Conservation (phyloP, 305 asterid genomes). For the Plantago rigida region DNA sequence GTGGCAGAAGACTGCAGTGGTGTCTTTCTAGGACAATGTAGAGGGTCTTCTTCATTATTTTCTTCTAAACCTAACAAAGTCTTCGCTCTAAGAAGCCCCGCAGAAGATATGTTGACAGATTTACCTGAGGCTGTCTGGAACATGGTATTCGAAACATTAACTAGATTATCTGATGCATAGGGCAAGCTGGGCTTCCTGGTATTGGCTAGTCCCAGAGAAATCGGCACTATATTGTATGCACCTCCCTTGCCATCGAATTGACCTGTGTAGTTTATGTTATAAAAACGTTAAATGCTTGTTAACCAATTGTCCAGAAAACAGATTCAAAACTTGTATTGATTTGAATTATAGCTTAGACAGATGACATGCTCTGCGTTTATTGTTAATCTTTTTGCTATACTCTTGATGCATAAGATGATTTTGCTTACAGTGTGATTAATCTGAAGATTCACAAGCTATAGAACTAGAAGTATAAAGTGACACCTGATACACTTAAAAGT, state of each 20-base stretch:
- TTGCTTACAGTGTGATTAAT: no score
- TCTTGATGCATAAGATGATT: neutral
- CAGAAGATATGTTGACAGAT: conserved; percentile 55
- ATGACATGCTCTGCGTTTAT: neutral
- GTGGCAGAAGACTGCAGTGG: conserved; percentile 28
- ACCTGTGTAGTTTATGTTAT: conserved; percentile 36
- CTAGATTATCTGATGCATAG: conserved; percentile 27
- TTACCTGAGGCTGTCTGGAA: conserved; percentile 66
- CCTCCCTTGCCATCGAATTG: conserved; percentile 31
- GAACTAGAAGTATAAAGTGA: no score
- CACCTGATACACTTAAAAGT: no score
- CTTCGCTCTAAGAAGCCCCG: conserved; percentile 74
- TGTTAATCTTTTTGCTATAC: neutral
- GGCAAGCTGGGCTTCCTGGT: conserved; percentile 28
- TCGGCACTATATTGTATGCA: conserved; percentile 26
- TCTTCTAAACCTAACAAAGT: conserved; percentile 57
- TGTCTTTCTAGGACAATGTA: conserved; percentile 33
- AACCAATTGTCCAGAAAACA: neutral
- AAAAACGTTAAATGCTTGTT: conserved; percentile 6
- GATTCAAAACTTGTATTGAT: neutral
- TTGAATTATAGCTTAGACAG: neutral
- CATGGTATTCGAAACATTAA: conserved; percentile 40
- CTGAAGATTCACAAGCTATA: no score
- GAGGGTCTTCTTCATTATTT: conserved; percentile 31
- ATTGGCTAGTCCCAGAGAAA: conserved; percentile 26